phyloP scores from a whole-genome alignment of 768 basidiomycete genomes.

The Termitomyces sp. region DNA sequence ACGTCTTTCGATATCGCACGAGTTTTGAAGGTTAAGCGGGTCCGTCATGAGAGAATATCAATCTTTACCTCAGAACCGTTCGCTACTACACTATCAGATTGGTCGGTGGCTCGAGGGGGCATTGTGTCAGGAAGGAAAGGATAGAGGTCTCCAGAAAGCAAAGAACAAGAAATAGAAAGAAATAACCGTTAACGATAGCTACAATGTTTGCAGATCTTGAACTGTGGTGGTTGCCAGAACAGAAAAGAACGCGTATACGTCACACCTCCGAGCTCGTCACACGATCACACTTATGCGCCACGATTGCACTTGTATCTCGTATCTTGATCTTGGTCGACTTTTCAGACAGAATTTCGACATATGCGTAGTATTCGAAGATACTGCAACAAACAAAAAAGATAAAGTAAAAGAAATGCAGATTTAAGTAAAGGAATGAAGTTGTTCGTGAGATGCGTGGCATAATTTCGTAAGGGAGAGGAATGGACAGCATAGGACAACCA shows the following conservation, averaged over 20 bases:
- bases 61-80: constrained; percentile 21
- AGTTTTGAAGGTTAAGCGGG: constrained; percentile 21
- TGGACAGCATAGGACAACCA: constrained; percentile 8
- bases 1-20: constrained; percentile 20
- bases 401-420: neutral
- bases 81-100: constrained; percentile 9
- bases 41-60: neutral
- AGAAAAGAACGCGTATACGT: neutral
- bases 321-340: too few relatives aligned
- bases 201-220: neutral
- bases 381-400: neutral
- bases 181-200: neutral
- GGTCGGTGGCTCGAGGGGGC: neutral
- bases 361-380: neutral
- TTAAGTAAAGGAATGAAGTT: neutral
- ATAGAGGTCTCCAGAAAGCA: neutral
- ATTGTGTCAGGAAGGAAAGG: neutral
- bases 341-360: neutral
- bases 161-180: neutral
- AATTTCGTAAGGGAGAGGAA: constrained; percentile 3
- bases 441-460: constrained; percentile 8
- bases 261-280: constrained; percentile 1
- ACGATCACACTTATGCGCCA: neutral
- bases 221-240: neutral
- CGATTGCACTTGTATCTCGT: neutral